Conservation (phyloP, 306 rosid genomes). For the Sesbania bispinosa region DNA sequence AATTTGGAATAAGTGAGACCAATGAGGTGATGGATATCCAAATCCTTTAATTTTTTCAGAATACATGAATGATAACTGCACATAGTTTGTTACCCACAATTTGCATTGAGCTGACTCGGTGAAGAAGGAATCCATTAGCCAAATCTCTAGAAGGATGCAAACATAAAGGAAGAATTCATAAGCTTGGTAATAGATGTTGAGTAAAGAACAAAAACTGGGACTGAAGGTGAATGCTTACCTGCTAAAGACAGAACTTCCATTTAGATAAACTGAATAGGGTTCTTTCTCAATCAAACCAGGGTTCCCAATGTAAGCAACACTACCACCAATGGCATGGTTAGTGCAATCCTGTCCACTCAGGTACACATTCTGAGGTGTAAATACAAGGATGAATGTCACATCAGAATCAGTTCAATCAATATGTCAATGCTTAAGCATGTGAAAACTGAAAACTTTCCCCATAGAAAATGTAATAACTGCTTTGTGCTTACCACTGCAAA, state of each 20-base stretch:
- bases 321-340: slow-evolving; percentile 9
- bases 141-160: slow-evolving; percentile 24
- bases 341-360: slow-evolving; percentile 51
- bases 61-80: neutral
- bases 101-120: slow-evolving; percentile 46
- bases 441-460: neutral
- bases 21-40: neutral
- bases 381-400: neutral
- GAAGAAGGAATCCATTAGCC: slow-evolving; percentile 56
- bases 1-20: neutral
- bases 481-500: slow-evolving; percentile 46
- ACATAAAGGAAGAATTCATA: neutral
- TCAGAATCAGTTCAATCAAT: neutral
- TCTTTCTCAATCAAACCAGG: slow-evolving; percentile 24
- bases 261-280: slow-evolving; percentile 25
- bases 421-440: neutral
- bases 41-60: neutral
- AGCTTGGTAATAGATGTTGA: neutral
- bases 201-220: neutral
- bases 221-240: slow-evolving; percentile 18
- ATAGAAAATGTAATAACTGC: neutral
- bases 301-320: slow-evolving; percentile 42
- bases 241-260: slow-evolving; percentile 27
- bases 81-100: slow-evolving; percentile 37
- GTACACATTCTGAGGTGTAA: slow-evolving; percentile 46